These are phyloP conservation scores for Tolypocladium guangdongense DNA, from an alignment of 2,329 filamentous ascomycete genomes.

Conservation along the genomic window DNA sequence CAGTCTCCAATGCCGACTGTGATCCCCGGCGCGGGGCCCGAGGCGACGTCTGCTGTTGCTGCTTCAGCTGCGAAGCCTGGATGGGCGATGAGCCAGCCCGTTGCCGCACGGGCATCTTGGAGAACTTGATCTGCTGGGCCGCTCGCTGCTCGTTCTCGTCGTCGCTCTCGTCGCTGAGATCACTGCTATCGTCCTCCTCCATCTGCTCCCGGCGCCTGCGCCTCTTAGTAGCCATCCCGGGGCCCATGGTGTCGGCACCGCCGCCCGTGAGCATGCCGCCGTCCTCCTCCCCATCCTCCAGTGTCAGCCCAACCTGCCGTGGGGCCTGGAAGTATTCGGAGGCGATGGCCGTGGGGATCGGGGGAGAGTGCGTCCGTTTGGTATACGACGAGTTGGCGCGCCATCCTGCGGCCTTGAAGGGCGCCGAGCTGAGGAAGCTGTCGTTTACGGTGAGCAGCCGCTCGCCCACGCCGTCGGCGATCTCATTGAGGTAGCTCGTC, in stretches of 20 bases:
- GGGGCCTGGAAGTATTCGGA: constrained; percentile 76
- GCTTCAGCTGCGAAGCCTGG: constrained; percentile 52
- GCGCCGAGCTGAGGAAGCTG: constrained; percentile 64
- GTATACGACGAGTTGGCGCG: constrained; percentile 60
- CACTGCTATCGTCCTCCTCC: constrained; percentile 78
- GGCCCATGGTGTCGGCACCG: constrained; percentile 57
- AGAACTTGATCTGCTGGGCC: constrained; percentile 87
- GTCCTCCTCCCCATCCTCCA: constrained; percentile 63
- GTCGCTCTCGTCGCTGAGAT: constrained; percentile 75
- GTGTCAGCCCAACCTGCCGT: constrained; percentile 48
- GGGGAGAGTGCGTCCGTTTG: constrained; percentile 76
- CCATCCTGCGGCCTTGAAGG: constrained; percentile 79
- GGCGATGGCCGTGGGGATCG: constrained; percentile 71
- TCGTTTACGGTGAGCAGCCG: constrained; percentile 74
- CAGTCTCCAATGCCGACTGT: constrained; percentile 57
- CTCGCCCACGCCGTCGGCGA: constrained; percentile 77
- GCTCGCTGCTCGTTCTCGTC: constrained; percentile 66
- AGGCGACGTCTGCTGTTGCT: constrained; percentile 44
- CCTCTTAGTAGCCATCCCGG: constrained; percentile 55
- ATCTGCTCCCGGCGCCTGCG: constrained; percentile 60
- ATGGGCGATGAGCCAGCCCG: constrained; percentile 84
- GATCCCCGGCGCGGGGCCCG: constrained; percentile 51
- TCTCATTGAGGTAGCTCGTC: constrained; percentile 66
- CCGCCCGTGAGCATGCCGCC: constrained; percentile 61
- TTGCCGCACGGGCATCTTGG: constrained; percentile 83